These are phyloP conservation scores for Zygosaccharomyces kombuchaensis DNA, from an alignment of 805 yeast genomes.

Conservation along the genomic window DNA sequence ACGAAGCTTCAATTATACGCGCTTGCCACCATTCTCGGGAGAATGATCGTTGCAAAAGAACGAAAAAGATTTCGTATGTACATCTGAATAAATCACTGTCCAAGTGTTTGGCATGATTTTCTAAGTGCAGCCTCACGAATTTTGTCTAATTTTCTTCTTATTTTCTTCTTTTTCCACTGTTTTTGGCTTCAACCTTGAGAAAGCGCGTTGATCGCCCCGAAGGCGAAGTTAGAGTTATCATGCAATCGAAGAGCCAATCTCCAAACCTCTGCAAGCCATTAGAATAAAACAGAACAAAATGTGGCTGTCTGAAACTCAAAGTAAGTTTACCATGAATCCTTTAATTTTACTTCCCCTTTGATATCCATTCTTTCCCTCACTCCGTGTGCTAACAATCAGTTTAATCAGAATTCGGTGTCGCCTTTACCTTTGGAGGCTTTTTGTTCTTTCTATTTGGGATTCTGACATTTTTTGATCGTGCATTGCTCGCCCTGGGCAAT, in stretches of 20 bases:
- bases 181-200: not conserved
- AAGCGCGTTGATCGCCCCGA: not conserved
- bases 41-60: too few relatives aligned
- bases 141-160: not conserved
- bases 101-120: too few relatives aligned
- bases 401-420: conserved; percentile 77
- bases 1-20: too few relatives aligned
- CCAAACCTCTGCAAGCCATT: not conserved
- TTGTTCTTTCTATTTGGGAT: conserved; percentile 78
- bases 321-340: conserved; percentile 41
- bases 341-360: not conserved
- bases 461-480: conserved; percentile 80
- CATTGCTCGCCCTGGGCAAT: conserved; percentile 86
- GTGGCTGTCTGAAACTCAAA: conserved; percentile 75
- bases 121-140: too few relatives aligned
- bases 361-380: not conserved
- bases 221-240: not conserved
- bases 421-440: conserved; percentile 79
- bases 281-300: conserved; percentile 26
- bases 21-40: too few relatives aligned
- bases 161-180: not conserved
- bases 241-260: not conserved
- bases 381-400: conserved; percentile 8
- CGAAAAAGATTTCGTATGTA: too few relatives aligned
- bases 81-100: too few relatives aligned